phyloP scores from a whole-genome alignment of 176 grass and related monocot species.

The Puya raimondii region DNA sequence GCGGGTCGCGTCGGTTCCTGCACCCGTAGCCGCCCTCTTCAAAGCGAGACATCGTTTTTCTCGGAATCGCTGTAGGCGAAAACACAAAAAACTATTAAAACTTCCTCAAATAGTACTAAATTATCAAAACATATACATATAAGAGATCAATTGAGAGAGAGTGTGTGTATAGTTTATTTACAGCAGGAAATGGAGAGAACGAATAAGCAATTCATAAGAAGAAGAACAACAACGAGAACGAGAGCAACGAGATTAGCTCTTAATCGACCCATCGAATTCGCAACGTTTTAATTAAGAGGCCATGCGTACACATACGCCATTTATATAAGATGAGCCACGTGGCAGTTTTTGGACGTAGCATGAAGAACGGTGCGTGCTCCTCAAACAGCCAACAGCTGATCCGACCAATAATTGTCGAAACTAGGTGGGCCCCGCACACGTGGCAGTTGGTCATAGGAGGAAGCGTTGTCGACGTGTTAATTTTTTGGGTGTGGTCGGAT shows the following conservation, averaged over 20 bases:
- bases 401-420: too few species aligned
- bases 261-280: not conserved
- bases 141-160: not conserved
- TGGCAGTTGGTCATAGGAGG: too few species aligned
- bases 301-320: not conserved
- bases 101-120: not conserved
- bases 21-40: not conserved
- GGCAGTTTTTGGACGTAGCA: too few species aligned
- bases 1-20: not conserved
- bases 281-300: not conserved
- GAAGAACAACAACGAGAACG: not conserved
- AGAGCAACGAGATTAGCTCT: not conserved
- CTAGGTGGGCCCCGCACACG: too few species aligned
- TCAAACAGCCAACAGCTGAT: too few species aligned
- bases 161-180: not conserved
- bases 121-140: not conserved
- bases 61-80: conserved; percentile 1
- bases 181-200: conserved; percentile 2
- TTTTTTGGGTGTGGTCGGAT: too few species aligned
- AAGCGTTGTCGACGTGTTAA: too few species aligned
- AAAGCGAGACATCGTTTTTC: not conserved
- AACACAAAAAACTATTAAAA: not conserved
- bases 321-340: not conserved
- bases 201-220: conserved; percentile 9
- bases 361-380: too few species aligned